phyloP scores from a whole-genome alignment of 495 filamentous ascomycete species.

The Usnea hakonensis region DNA sequence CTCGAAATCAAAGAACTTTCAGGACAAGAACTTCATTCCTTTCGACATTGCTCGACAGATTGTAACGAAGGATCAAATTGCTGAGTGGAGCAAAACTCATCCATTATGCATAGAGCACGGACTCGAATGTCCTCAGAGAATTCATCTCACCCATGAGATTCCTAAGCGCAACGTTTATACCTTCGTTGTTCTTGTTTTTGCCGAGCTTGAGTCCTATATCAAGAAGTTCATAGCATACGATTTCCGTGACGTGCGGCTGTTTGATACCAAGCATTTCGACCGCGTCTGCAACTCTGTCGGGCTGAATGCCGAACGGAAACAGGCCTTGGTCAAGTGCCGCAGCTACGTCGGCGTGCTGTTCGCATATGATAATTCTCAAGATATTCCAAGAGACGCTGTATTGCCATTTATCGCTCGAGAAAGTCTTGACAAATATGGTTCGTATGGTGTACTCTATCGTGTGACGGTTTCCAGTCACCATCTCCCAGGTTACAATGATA shows the following conservation, averaged over 20 bases:
- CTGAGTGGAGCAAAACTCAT: slow-evolving; percentile 15
- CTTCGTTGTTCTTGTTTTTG: slow-evolving; percentile 20
- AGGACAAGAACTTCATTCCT: slow-evolving; percentile 15
- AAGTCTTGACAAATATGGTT: slow-evolving; percentile 13
- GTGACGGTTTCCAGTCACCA: slow-evolving; percentile 9
- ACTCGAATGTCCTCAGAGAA: slow-evolving; percentile 10
- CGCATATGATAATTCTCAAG: background rate
- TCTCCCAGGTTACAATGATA: slow-evolving; percentile 5
- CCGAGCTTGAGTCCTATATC: slow-evolving; percentile 14
- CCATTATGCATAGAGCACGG: slow-evolving; percentile 16
- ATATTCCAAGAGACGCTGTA: slow-evolving; percentile 14
- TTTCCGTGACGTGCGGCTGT: slow-evolving; percentile 10
- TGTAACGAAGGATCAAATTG: slow-evolving; percentile 11
- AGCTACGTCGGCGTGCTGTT: slow-evolving; percentile 13
- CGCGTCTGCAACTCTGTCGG: slow-evolving; percentile 10
- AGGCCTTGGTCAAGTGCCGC: slow-evolving; percentile 7
- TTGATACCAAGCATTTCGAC: slow-evolving; percentile 11
- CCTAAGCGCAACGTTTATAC: background rate
- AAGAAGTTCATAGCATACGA: slow-evolving; percentile 13
- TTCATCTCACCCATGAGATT: slow-evolving; percentile 1
- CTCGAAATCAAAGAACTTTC: slow-evolving; percentile 8
- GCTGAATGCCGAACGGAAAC: slow-evolving; percentile 12
- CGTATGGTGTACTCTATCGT: slow-evolving; percentile 18
- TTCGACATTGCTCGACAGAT: slow-evolving; percentile 8
- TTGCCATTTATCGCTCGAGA: slow-evolving; percentile 12